Evolutionary conservation across 177 flowering plant genomes (phyloP).

Genomic region (Tripterygium wilfordii): DNA sequence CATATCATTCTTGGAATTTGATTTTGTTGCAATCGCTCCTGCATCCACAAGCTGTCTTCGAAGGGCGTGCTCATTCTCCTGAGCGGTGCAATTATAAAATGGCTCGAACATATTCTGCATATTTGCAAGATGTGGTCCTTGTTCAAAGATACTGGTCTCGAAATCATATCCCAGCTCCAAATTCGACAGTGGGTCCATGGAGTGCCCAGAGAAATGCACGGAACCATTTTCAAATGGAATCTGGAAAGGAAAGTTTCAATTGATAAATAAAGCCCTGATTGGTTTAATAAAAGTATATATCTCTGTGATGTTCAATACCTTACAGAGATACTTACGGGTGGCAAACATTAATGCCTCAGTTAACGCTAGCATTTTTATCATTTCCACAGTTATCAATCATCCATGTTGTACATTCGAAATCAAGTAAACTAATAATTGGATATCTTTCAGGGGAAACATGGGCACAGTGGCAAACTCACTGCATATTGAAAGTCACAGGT

Average conservation of each 20-base stretch:
- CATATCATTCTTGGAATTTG: conserved; percentile 4
- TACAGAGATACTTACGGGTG: no score
- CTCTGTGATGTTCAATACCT: no score
- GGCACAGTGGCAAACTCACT: no score
- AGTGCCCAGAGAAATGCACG: conserved; percentile 4
- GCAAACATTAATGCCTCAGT: no score
- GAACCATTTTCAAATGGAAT: conserved; percentile 14
- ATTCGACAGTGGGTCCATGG: conserved; percentile 5
- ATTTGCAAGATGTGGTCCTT: conserved; percentile 7
- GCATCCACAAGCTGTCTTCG: conserved; percentile 2
- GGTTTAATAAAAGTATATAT: no score
- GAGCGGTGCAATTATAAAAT: conserved; percentile 1
- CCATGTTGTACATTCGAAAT: no score
- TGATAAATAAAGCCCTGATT: no score
- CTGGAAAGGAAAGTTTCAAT: conserved; percentile 9
- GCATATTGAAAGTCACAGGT: no score
- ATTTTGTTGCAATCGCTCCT: neutral
- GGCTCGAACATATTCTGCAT: conserved; percentile 5
- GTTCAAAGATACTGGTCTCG: conserved; percentile 10
- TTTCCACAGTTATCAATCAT: no score
- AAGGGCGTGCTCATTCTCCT: conserved; percentile 8
- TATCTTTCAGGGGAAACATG: no score
- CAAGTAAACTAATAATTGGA: no score
- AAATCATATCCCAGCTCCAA: conserved; percentile 9
- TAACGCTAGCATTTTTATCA: no score